phyloP scores from a whole-genome alignment of 192 early-diverging fungal genomes.

The Coemansia furcata region DNA sequence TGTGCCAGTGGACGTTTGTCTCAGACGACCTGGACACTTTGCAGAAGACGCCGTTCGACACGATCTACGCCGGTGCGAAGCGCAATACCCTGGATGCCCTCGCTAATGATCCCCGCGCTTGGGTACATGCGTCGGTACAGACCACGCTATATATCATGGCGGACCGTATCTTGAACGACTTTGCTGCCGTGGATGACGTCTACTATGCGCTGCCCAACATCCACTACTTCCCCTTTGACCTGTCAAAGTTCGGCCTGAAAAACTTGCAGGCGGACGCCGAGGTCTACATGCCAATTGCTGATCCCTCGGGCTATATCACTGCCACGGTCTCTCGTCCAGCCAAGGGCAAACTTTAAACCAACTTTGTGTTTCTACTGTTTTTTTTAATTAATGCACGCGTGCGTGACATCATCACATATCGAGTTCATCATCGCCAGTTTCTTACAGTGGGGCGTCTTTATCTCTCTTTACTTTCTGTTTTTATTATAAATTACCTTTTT shows the following conservation, averaged over 20 bases:
- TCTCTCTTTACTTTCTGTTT: slow-evolving; percentile 28
- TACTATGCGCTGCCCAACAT: slow-evolving; percentile 76
- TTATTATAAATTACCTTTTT: not conserved
- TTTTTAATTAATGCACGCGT: slow-evolving; percentile 5
- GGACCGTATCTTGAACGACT: slow-evolving; percentile 58
- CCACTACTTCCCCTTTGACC: slow-evolving; percentile 71
- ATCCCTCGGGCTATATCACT: slow-evolving; percentile 75
- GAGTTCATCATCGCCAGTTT: slow-evolving; percentile 13
- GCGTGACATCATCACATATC: slow-evolving; percentile 3
- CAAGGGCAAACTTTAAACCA: slow-evolving; percentile 31
- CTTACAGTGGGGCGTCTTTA: slow-evolving; percentile 1
- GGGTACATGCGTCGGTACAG: slow-evolving; percentile 73
- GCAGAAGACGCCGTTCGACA: slow-evolving; percentile 52
- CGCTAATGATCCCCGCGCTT: slow-evolving; percentile 64
- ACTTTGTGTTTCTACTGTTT: slow-evolving; percentile 15
- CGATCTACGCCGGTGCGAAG: slow-evolving; percentile 58
- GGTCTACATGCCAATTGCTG: slow-evolving; percentile 71
- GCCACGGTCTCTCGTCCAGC: slow-evolving; percentile 60
- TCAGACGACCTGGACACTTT: slow-evolving; percentile 8
- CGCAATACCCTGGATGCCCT: slow-evolving; percentile 72
- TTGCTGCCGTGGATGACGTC: slow-evolving; percentile 57
- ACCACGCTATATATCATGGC: slow-evolving; percentile 80
- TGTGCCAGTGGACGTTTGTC: slow-evolving; percentile 63
- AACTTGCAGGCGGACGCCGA: slow-evolving; percentile 65
- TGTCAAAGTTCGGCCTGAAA: slow-evolving; percentile 68